Percentiles rank a stretch among this genome's conserved stretches.
Conservation (phyloP, 805 yeast genomes). For the Millerozyma acaciae region DNA sequence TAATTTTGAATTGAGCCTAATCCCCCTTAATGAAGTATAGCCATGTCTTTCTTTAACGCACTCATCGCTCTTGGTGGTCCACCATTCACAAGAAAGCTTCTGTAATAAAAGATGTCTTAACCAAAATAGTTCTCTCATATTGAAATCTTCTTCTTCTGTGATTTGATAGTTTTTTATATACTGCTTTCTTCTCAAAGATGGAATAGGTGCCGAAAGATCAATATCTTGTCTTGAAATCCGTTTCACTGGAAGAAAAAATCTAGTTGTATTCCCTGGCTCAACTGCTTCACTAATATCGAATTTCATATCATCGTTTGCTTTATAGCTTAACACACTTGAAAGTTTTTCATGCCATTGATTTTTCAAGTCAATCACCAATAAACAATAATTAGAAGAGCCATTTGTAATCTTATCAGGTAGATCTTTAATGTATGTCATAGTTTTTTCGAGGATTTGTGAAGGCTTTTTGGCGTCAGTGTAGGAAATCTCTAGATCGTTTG, state of each 20-base stretch:
- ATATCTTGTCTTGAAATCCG: conserved; percentile 45
- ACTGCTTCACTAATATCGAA: conserved; percentile 27
- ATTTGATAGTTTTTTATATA: conserved; percentile 56
- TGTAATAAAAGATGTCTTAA: conserved; percentile 62
- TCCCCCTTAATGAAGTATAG: conserved; percentile 58
- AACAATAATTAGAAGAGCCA: conserved; percentile 48
- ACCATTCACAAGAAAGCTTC: conserved; percentile 66
- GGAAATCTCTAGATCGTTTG: conserved; percentile 1
- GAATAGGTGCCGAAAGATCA: conserved; percentile 52
- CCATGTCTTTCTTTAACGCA: conserved; percentile 43
- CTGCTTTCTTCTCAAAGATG: conserved; percentile 68
- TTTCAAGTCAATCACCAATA: conserved; percentile 69
- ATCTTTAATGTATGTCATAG: conserved; percentile 2
- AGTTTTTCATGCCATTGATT: conserved; percentile 72
- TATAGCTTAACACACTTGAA: conserved; percentile 25
- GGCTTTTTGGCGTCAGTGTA: conserved; percentile 6
- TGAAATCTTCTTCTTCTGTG: conserved; percentile 52
- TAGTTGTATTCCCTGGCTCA: conserved; percentile 28
- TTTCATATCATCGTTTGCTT: conserved; percentile 19
- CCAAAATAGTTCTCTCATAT: conserved; percentile 74
- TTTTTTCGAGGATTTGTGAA: conserved; percentile 14
- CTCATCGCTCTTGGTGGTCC: conserved; percentile 13
- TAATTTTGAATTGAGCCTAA: conserved; percentile 62
- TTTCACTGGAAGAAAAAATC: conserved; percentile 69
- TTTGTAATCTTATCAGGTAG: conserved; percentile 21